These are phyloP conservation scores for Leccinum incarnatum DNA, from an alignment of 768 basidiomycete genomes.

Conservation along the genomic window DNA sequence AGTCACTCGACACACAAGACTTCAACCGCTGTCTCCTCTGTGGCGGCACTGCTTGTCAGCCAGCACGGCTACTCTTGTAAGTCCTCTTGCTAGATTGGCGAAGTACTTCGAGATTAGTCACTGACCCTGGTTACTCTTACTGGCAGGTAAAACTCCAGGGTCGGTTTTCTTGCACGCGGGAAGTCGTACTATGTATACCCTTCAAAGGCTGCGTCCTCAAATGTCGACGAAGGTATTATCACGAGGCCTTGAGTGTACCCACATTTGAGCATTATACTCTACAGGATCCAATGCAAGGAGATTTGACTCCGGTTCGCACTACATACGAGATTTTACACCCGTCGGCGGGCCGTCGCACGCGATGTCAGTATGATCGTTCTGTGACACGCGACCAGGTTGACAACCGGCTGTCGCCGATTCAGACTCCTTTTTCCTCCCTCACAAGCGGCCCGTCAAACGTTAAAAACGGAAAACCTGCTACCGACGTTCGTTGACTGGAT, in stretches of 20 bases:
- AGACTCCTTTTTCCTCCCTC: background rate
- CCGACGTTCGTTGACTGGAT: background rate
- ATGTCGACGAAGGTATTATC: background rate
- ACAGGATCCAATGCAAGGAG: background rate
- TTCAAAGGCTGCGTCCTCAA: background rate
- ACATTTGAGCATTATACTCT: background rate
- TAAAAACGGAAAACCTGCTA: background rate
- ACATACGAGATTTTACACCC: background rate
- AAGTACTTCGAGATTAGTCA: background rate
- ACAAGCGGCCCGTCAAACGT: constrained; percentile 7
- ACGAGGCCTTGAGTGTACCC: background rate
- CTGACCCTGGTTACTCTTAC: background rate
- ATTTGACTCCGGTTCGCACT: background rate
- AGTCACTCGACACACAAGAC: background rate
- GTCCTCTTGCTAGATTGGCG: background rate
- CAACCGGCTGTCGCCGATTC: constrained; percentile 3
- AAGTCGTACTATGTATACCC: background rate
- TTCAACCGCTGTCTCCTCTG: background rate
- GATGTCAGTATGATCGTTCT: background rate
- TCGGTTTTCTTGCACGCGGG: background rate
- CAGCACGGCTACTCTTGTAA: background rate
- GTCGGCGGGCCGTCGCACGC: background rate
- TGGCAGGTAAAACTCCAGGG: background rate
- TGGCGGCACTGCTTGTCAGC: background rate
- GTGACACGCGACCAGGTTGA: constrained; percentile 3